Evolutionary conservation across 2,329 filamentous ascomycete genomes (phyloP), one percentile per base, ranked within the genome.

Genomic region (Rutstroemia sydowiana): DNA sequence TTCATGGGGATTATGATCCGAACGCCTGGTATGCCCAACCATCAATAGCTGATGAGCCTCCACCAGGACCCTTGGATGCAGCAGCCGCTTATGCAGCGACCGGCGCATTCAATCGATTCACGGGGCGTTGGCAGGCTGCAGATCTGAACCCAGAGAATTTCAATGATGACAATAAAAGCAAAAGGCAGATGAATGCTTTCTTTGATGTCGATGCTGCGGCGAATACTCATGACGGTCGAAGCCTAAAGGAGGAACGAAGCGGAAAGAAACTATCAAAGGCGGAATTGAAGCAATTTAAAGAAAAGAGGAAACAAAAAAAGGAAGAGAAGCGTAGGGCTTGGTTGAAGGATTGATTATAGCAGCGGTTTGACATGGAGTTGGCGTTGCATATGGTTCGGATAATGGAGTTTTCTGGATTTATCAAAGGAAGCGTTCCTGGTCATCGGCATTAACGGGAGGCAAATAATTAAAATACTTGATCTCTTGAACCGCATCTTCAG

Each of bases 191-290:
- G 86, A 87, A 88, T 65, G 88, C 90, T 37, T 97, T 85, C 71
- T 98, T 97, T 68, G 92, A 98, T 66, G 91, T 96, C 40, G 91
- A 97, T 68, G 88, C 90, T 4, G 91, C 90, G 3, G 92, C 91
- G 4, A 96, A 95, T 65, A 81, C 81, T 53, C 91, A 98, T 65
- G 85, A 95, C 61, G 93, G 93, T 2, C 81, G 85, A 53, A 96
- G 91, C 65, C 73, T 98, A 53, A 95, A 92, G 71, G 93, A 90
- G 2, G 93, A 98, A 74, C 78, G 93, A 51, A 84, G 87, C 53
- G 82, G 84, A 50, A 91, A 93, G 78, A 90, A 88, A 70, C 76
- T 92, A 21, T 85, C 74, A 52, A 95, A 92, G 75, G 76, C 86
- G 55, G 89, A 98, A 71, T 72, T 98, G 58, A 92, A 95, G 73